Evolutionary conservation across 75 land plant species (phyloP).

Genomic region (Picea sitchensis): DNA sequence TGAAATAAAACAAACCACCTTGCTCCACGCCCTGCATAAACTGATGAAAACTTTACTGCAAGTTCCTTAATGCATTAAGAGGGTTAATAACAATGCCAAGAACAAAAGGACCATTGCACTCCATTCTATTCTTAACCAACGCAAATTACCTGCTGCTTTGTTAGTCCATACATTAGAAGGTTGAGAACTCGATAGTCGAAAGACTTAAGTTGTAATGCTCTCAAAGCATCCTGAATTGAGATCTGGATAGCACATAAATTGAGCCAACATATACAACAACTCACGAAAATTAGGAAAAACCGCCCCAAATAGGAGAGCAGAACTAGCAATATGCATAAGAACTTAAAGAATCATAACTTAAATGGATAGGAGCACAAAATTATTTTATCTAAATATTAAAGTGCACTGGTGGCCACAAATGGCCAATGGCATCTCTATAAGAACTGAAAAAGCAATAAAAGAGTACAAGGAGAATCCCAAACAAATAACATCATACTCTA

Average conservation of each 20-base stretch:
- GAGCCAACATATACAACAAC: not conserved
- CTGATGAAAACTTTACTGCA: not conserved
- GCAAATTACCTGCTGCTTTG: conserved; percentile 56
- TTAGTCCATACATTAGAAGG: conserved; percentile 70
- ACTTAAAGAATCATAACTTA: not conserved
- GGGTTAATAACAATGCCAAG: not conserved
- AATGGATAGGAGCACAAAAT: no score
- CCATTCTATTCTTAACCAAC: not conserved
- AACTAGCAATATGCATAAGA: not conserved
- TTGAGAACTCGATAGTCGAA: conserved; percentile 95
- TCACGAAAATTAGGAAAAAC: not conserved
- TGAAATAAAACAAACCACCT: not conserved
- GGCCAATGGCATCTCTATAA: no score
- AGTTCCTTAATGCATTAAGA: not conserved
- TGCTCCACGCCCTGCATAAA: not conserved
- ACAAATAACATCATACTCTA: no score
- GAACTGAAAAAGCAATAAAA: no score
- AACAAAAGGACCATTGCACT: not conserved
- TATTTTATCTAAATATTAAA: no score
- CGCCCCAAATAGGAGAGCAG: not conserved
- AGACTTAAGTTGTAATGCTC: conserved; percentile 86
- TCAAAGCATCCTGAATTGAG: conserved; percentile 59
- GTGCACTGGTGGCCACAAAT: no score
- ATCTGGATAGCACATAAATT: conserved; percentile 27
- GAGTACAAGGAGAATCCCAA: no score